Conservation (phyloP, 305 asterid species). For the Galium porrigens region DNA sequence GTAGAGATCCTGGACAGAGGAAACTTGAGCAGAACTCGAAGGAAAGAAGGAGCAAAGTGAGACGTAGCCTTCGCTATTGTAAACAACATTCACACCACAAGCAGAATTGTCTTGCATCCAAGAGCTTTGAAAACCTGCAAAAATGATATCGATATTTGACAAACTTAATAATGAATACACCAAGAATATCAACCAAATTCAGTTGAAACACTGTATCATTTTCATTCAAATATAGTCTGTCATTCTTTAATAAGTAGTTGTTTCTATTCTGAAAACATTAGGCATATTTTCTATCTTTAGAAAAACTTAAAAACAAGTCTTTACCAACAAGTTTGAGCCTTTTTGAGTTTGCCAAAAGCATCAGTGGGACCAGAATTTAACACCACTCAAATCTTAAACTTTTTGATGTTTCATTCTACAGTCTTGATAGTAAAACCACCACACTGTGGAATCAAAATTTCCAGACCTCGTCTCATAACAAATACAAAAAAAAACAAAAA, state of each 20-base stretch:
- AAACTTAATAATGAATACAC: neutral
- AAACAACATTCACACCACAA: slow-evolving; percentile 14
- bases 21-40: slow-evolving; percentile 35
- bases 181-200: neutral
- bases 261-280: neutral
- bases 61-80: slow-evolving; percentile 28
- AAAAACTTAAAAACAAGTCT: neutral
- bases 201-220: neutral
- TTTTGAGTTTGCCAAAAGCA: neutral
- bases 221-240: neutral
- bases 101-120: slow-evolving; percentile 44
- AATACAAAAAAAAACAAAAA: neutral
- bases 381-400: neutral
- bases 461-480: neutral
- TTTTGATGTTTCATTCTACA: neutral
- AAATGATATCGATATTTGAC: neutral
- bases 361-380: neutral
- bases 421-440: neutral
- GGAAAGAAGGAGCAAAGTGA: slow-evolving; percentile 33
- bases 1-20: slow-evolving; percentile 54
- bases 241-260: no score
- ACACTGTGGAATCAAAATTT: neutral
- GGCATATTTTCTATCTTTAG: neutral
- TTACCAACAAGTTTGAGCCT: neutral
- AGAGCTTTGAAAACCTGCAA: slow-evolving; percentile 42